Evolutionary conservation across 257 asterid genomes (phyloP).

Genomic region (Parsonsia alboflavescens): DNA sequence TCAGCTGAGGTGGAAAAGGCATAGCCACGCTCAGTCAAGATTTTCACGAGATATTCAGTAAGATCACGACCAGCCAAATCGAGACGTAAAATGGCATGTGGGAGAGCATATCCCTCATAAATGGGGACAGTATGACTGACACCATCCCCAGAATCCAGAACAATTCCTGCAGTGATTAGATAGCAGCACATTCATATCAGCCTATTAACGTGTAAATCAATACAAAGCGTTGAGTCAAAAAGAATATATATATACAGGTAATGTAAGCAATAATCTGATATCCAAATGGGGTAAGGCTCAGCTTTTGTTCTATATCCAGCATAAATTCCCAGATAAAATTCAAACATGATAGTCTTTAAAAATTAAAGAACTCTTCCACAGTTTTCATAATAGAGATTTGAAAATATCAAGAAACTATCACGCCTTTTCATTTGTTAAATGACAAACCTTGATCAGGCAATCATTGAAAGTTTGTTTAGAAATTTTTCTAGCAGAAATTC

Average conservation of each 20-base stretch:
- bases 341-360: background rate
- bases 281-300: background rate
- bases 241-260: background rate
- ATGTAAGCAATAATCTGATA: background rate
- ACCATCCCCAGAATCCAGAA: slow-evolving; percentile 48
- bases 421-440: background rate
- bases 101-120: slow-evolving; percentile 42
- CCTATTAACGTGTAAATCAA: background rate
- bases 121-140: slow-evolving; percentile 47
- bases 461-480: background rate
- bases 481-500: background rate
- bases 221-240: background rate
- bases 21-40: slow-evolving; percentile 45
- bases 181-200: background rate
- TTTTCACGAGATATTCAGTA: slow-evolving; percentile 35
- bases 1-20: slow-evolving; percentile 40
- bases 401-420: background rate
- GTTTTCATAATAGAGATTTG: background rate
- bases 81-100: slow-evolving; percentile 44
- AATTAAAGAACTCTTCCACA: background rate
- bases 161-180: slow-evolving; percentile 30
- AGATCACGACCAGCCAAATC: slow-evolving; percentile 47
- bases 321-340: background rate
- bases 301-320: background rate
- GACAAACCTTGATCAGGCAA: background rate